Evolutionary conservation across 31 red algal genomes (phyloP), one percentile per base, ranked within the genome.

Genomic region (Porphyra umbilicalis): DNA sequence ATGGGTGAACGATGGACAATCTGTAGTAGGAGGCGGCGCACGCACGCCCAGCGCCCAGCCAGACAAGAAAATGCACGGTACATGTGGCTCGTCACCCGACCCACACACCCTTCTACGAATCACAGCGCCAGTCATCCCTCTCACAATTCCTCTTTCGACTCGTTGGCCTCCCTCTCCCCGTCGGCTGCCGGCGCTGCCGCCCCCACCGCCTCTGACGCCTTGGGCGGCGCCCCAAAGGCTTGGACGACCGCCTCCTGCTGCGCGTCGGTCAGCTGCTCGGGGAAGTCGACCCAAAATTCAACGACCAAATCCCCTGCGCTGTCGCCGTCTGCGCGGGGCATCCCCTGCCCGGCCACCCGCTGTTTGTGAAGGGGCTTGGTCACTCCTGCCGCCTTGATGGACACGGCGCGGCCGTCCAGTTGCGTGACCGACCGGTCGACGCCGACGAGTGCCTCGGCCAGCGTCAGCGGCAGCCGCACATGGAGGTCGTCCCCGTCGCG

Each of bases 401-500:
- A 8, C 34, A 99, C 85, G 14, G 71, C 44, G 76, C 91, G 78
- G 32, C 94, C 97, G 85, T 99, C 97, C 2, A 99, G 80, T 37
- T 96, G 93, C 75, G 39, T 79, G 20, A 99, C 89, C 15, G 77
- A 76, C 36, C 93, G 79, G 38, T 94, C 86, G 25, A 96, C 80
- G 76, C 94, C 94, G 4, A 89, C 86, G 14, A 96, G 37, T n/a
- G 97, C 97, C 83, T 96, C 94, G 32, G 86, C 76, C 75, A 99
- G 83, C 13, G 91, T 86, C 25, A 99, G 76, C 31, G 76, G 39
- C 39, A 99, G 31, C 20, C 78, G 75, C 68, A 90, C 89, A 80
- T 94, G 89, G 8, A 99, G 82, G 84, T 99, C 88, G 82, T 94
- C 82, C 0, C 87, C 90, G 30, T 37, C 36, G 35, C 97, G 83